Percentiles rank a stretch among this genome's conserved stretches.
Evolutionary conservation across 2,329 filamentous ascomycete genomes (phyloP).

Genomic region (Blastomyces emzantsi): DNA sequence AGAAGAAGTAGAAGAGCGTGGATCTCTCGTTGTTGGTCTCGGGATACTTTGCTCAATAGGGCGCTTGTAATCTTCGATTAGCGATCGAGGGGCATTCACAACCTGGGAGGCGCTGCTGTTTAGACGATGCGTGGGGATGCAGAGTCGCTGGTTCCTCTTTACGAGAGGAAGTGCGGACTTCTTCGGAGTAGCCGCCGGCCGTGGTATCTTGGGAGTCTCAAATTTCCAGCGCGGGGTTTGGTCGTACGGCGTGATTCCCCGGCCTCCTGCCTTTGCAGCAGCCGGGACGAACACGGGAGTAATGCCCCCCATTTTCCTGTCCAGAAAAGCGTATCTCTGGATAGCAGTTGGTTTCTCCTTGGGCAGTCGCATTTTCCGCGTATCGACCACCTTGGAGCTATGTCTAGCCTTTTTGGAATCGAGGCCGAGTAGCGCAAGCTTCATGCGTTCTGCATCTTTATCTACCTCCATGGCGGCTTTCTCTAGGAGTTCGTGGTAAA

Average conservation of each 20-base stretch:
- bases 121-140: slow-evolving; percentile 35
- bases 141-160: slow-evolving; percentile 30
- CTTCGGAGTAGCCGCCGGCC: slow-evolving; percentile 16
- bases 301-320: slow-evolving; percentile 27
- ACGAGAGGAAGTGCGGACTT: slow-evolving; percentile 16
- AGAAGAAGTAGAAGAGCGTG: not conserved
- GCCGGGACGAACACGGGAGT: slow-evolving; percentile 18
- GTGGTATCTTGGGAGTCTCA: slow-evolving; percentile 19
- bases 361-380: slow-evolving; percentile 24
- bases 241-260: slow-evolving; percentile 10
- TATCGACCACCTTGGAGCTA: slow-evolving; percentile 49
- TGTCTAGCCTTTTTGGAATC: slow-evolving; percentile 51
- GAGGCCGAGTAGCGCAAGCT: slow-evolving; percentile 49
- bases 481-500: slow-evolving; percentile 62
- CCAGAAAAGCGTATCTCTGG: slow-evolving; percentile 26
- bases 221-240: slow-evolving; percentile 20
- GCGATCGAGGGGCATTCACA: slow-evolving; percentile 31
- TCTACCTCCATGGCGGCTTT: slow-evolving; percentile 50
- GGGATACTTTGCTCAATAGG: slow-evolving; percentile 17
- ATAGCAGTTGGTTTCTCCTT: slow-evolving; percentile 23
- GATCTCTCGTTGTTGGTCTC: not conserved
- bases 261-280: slow-evolving; percentile 9
- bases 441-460: slow-evolving; percentile 50
- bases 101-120: slow-evolving; percentile 32
- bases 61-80: slow-evolving; percentile 36